phyloP scores from a whole-genome alignment of 1,284 basidiomycete species.

The Ceratobasidium sp. region DNA sequence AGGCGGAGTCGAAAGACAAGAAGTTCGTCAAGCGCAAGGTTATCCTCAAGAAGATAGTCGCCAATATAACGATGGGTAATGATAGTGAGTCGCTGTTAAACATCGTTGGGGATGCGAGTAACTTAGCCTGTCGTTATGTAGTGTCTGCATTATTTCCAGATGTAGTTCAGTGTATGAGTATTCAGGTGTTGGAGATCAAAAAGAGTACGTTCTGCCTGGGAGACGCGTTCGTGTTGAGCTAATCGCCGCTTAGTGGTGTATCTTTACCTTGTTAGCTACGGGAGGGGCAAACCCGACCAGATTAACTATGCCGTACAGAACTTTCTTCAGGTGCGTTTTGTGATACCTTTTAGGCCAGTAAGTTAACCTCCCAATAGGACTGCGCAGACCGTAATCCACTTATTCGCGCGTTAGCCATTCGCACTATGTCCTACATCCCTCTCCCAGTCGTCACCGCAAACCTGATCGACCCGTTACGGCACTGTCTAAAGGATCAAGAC shows the following conservation, averaged over 20 bases:
- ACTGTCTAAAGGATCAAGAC: constrained; percentile 90
- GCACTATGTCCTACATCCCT: constrained; percentile 96
- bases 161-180: constrained; percentile 89
- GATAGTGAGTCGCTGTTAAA: constrained; percentile 75
- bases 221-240: constrained; percentile 38
- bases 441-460: constrained; percentile 84
- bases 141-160: constrained; percentile 95
- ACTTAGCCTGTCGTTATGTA: constrained; percentile 56
- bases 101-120: background rate
- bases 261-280: constrained; percentile 93
- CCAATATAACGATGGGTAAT: constrained; percentile 96
- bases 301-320: constrained; percentile 90
- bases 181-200: constrained; percentile 95
- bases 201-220: constrained; percentile 78
- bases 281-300: constrained; percentile 87
- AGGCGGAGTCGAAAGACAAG: constrained; percentile 93
- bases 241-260: constrained; percentile 79
- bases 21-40: constrained; percentile 91
- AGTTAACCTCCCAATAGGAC: constrained; percentile 67
- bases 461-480: constrained; percentile 86
- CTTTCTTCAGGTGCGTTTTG: constrained; percentile 79
- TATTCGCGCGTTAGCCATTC: constrained; percentile 91
- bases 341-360: constrained; percentile 25
- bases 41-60: constrained; percentile 94
- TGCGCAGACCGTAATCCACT: constrained; percentile 93